Evolutionary conservation across 306 rosid genomes (phyloP), one percentile per base, ranked within the genome.

Genomic region (Glycine soja): DNA sequence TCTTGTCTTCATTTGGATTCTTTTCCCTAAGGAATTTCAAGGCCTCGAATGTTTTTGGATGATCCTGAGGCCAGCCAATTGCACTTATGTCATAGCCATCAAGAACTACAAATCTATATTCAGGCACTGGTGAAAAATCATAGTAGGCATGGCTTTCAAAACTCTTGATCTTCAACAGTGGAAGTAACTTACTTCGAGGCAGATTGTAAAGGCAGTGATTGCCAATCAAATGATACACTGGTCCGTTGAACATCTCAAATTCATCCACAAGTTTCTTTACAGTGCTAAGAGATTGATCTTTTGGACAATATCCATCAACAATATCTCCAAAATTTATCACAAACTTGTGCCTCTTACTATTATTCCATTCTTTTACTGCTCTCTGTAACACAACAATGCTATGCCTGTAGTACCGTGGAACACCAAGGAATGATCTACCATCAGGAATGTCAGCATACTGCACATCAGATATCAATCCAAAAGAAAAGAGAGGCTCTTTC

Each of bases 141-240:
- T 85, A 93, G 85, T 91, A 93, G 83, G 94, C 98, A 79, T 53
- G 84, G 13, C 86, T 84, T 54, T 87, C 83, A 3, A 7, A 52
- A 59, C 70, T 84, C 59, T 82, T 75, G 58, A 93, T 93, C 73
- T 88, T 93, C 77, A 95, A 82, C 34, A 93, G 18, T 3, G 97
- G 99, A 76, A 95, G 93, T 62, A 95, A 85, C 57, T 89, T 74
- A 53, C 57, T 53, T 43, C 94, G 97, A 15, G 98, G 98, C 72
- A 95, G 98, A 86, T 95, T 95, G 86, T 93, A 95, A 51, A 95
- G 93, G 86, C 99, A 95, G 79, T 95, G 99, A 72, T 95, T 95
- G 65, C 99, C 99, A 70, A 95, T 84, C 88, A 95, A 75, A 82
- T 95, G 99, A 87, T 90, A 88, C 48, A 89, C 90, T 1, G 87